phyloP scores from a whole-genome alignment of 2,329 filamentous ascomycete species.

The Zymoseptoria ardabiliae region DNA sequence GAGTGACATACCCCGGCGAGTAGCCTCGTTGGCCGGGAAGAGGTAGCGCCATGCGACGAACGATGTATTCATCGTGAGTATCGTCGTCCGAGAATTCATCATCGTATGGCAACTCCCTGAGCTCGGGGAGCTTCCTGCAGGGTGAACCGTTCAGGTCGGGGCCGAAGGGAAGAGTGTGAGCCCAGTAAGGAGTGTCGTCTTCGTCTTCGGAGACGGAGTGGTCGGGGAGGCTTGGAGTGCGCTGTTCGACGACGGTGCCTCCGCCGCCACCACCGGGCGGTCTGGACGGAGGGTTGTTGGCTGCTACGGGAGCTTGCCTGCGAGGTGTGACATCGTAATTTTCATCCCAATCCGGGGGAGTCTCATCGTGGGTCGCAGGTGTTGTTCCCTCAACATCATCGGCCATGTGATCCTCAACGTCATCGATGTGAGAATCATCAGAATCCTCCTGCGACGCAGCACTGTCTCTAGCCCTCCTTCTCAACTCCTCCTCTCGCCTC shows the following conservation, averaged over 20 bases:
- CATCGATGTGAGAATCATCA: too few relatives aligned
- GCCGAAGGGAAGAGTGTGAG: neutral
- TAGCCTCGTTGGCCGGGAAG: neutral
- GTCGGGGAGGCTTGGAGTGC: neutral
- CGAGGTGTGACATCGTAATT: neutral
- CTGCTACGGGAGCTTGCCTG: neutral
- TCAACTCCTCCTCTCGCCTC: neutral
- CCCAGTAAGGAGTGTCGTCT: neutral
- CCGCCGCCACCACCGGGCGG: neutral
- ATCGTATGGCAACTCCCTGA: neutral
- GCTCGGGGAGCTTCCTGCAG: neutral
- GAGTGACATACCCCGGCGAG: neutral
- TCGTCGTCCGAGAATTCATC: neutral
- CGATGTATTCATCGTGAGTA: neutral
- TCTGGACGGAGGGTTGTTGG: neutral
- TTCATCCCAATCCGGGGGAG: neutral
- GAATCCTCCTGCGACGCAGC: too few relatives aligned
- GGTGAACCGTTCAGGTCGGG: neutral
- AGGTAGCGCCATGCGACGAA: neutral
- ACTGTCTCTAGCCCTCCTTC: neutral
- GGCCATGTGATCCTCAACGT: neutral
- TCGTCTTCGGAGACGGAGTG: neutral
- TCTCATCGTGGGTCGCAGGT: neutral
- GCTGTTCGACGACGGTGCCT: neutral
- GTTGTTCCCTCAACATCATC: neutral